Evolutionary conservation across 108 stramenopile genomes (phyloP).

Genomic region (Nannochloropsis oceanica): DNA sequence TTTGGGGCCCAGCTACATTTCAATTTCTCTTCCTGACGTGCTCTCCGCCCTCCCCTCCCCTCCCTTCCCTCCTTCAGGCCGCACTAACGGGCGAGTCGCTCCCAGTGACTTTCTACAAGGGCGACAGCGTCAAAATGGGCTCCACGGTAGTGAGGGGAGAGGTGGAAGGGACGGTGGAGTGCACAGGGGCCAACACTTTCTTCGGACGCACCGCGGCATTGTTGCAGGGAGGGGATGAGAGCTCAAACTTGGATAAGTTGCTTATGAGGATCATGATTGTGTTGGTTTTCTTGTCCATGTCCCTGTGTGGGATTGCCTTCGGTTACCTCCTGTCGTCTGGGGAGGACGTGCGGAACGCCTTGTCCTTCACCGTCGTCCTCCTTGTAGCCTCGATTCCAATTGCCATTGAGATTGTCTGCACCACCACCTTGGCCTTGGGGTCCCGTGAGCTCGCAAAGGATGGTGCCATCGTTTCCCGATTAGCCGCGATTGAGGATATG

Average conservation of each 20-base stretch:
- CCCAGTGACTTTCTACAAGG: conserved; percentile 52
- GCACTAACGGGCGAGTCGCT: conserved; percentile 66
- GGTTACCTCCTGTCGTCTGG: neutral
- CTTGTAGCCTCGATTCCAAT: conserved; percentile 60
- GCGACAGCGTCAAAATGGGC: conserved; percentile 47
- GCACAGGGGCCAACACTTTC: conserved; percentile 52
- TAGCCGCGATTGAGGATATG: conserved; percentile 70
- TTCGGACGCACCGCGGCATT: conserved; percentile 56
- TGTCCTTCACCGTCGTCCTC: conserved; percentile 46
- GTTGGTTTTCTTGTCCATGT: conserved; percentile 42
- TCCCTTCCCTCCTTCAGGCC: conserved; percentile 1
- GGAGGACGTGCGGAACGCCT: neutral
- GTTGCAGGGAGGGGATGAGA: conserved; percentile 35
- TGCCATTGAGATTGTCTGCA: conserved; percentile 57
- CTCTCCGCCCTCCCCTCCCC: too few species aligned
- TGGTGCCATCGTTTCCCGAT: conserved; percentile 59
- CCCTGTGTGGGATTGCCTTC: conserved; percentile 37
- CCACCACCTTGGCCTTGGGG: conserved; percentile 58
- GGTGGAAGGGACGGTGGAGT: conserved; percentile 11
- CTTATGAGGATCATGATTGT: conserved; percentile 50
- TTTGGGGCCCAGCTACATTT: too few species aligned
- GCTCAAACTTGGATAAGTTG: conserved; percentile 47
- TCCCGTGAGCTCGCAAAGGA: conserved; percentile 33
- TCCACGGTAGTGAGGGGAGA: conserved; percentile 53
- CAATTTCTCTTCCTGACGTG: too few species aligned